Conservation (phyloP, 805 yeast species). For the Spathaspora girioi region DNA sequence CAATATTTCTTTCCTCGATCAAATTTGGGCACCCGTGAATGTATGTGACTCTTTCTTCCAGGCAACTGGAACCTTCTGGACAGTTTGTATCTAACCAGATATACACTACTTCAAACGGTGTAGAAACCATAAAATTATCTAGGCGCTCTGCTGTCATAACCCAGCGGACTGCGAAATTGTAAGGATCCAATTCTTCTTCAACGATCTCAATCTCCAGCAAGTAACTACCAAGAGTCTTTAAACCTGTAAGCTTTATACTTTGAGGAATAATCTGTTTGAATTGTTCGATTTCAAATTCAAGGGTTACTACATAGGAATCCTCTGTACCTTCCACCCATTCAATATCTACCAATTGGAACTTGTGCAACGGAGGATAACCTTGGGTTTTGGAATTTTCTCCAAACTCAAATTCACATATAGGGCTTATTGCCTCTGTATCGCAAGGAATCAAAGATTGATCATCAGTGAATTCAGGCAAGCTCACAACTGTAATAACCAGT, state of each 20-base stretch:
- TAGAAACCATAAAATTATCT: too few species aligned
- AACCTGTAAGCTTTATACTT: too few species aligned
- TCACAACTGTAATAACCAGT: not conserved
- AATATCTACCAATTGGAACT: not conserved
- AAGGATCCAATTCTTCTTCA: not conserved
- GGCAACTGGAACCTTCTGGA: too few species aligned
- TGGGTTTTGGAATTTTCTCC: not conserved
- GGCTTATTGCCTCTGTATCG: not conserved
- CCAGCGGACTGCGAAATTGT: not conserved
- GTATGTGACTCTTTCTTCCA: too few species aligned
- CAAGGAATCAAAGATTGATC: not conserved
- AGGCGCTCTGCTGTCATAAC: not conserved
- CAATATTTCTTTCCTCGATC: too few species aligned
- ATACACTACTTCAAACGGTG: too few species aligned
- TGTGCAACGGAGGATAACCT: not conserved
- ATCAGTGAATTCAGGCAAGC: not conserved
- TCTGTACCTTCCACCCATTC: not conserved
- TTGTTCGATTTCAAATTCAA: not conserved
- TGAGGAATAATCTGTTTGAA: not conserved
- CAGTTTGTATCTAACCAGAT: too few species aligned
- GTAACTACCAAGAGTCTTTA: not conserved
- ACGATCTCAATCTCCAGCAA: not conserved
- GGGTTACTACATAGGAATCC: not conserved
- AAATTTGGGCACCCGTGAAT: too few species aligned
- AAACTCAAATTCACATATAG: not conserved